Evolutionary conservation across 1,284 basidiomycete species (phyloP).

Genomic region (Apiotrichum domesticum): DNA sequence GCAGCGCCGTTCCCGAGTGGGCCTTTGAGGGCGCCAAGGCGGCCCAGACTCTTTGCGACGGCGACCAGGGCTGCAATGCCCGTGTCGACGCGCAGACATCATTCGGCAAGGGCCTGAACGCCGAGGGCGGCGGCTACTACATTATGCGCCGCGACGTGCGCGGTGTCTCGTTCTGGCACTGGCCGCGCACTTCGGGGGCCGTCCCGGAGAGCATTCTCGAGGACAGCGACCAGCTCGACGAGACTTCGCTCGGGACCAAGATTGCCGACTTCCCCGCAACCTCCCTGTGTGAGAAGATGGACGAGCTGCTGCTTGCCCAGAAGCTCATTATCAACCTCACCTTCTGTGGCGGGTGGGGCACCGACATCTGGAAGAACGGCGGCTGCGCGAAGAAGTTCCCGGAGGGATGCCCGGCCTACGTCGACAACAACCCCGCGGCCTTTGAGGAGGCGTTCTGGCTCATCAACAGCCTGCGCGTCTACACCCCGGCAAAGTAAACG

Average conservation of each 20-base stretch:
- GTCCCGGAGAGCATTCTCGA: constrained; percentile 2
- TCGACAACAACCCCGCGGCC: constrained; percentile 50
- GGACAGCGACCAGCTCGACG: constrained; percentile 1
- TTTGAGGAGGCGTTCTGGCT: constrained; percentile 61
- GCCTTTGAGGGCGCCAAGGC: constrained; percentile 47
- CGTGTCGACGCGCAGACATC: not conserved
- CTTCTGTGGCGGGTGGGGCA: constrained; percentile 44
- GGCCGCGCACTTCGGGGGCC: constrained; percentile 1
- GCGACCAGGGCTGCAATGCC: constrained; percentile 3
- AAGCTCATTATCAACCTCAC: constrained; percentile 39
- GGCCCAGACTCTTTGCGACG: constrained; percentile 55
- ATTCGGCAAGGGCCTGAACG: constrained; percentile 33
- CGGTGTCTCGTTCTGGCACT: constrained; percentile 9
- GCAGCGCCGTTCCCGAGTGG: not conserved
- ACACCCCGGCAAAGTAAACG: constrained; percentile 37
- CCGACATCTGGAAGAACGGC: not conserved
- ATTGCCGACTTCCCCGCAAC: constrained; percentile 18
- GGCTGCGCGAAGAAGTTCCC: not conserved
- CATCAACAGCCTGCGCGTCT: constrained; percentile 56
- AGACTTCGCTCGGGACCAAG: constrained; percentile 4
- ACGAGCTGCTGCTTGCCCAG: constrained; percentile 5
- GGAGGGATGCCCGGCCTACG: not conserved
- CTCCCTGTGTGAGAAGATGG: not conserved
- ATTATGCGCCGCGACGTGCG: constrained; percentile 50
- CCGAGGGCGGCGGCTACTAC: constrained; percentile 69